Percentiles rank a stretch among this genome's conserved stretches.
Evolutionary conservation across 1,139 yeast species (phyloP).

Genomic region (Candida sanyaensis): DNA sequence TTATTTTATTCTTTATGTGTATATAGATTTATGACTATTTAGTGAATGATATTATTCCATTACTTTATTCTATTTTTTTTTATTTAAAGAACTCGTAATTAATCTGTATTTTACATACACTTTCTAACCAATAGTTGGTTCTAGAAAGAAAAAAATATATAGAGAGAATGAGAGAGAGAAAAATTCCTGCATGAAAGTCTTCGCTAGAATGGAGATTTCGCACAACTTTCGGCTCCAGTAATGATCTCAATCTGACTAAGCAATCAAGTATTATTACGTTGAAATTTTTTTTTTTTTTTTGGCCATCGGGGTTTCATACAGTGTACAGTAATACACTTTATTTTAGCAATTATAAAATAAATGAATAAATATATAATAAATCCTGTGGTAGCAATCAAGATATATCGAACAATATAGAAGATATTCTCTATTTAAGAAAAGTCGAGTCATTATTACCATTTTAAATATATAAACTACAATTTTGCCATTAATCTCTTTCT

Average conservation of each 20-base stretch:
- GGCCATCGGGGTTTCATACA: background rate
- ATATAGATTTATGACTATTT: background rate
- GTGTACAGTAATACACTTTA: too few relatives aligned
- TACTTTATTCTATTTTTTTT: background rate
- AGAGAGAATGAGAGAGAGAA: too few relatives aligned
- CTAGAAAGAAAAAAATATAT: background rate
- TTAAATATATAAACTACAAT: background rate
- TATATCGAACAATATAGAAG: constrained; percentile 2
- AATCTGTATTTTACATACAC: background rate
- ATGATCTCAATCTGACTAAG: background rate
- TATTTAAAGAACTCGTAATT: background rate
- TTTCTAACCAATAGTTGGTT: background rate
- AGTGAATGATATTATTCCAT: background rate
- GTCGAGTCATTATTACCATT: background rate
- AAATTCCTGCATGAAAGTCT: background rate
- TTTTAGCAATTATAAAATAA: constrained; percentile 1
- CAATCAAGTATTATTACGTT: background rate
- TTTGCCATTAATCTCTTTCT: background rate
- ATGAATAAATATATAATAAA: too few relatives aligned
- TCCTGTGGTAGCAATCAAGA: background rate
- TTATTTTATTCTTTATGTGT: background rate
- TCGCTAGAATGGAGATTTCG: background rate
- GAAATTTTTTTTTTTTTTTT: background rate
- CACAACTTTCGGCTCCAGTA: background rate
- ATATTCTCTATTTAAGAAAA: background rate